These are phyloP conservation scores for Hemisphaericaspora nanyangensis DNA, from an alignment of 805 yeast genomes.

Conservation along the genomic window DNA sequence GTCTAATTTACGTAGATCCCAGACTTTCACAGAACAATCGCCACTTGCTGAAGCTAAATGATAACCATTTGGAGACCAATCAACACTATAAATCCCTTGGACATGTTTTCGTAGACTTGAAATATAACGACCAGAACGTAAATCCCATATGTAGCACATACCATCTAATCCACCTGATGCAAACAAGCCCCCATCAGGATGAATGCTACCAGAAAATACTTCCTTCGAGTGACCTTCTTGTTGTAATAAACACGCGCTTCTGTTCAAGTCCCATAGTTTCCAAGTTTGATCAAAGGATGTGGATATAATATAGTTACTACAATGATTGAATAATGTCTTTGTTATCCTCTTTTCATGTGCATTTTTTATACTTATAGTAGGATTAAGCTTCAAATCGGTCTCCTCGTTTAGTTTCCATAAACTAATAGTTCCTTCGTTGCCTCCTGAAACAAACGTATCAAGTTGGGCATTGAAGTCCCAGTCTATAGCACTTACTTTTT, in stretches of 20 bases:
- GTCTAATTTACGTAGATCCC: slow-evolving; percentile 67
- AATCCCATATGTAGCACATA: slow-evolving; percentile 75
- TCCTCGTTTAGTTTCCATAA: slow-evolving; percentile 21
- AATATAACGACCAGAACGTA: slow-evolving; percentile 69
- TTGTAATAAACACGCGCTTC: slow-evolving; percentile 39
- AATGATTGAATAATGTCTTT: slow-evolving; percentile 62
- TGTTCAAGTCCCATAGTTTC: slow-evolving; percentile 77
- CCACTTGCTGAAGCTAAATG: slow-evolving; percentile 81
- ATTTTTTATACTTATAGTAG: slow-evolving; percentile 13
- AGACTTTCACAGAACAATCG: slow-evolving; percentile 73
- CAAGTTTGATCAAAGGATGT: slow-evolving; percentile 85
- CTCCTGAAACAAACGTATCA: slow-evolving; percentile 27
- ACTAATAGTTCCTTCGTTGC: slow-evolving; percentile 34
- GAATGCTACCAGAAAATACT: slow-evolving; percentile 58
- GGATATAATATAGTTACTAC: slow-evolving; percentile 50
- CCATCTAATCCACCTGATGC: slow-evolving; percentile 81
- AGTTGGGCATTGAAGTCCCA: slow-evolving; percentile 46
- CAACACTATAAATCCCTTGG: slow-evolving; percentile 64
- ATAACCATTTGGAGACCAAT: slow-evolving; percentile 74
- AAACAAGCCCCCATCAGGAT: slow-evolving; percentile 72
- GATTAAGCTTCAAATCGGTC: slow-evolving; percentile 11
- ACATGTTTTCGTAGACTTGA: slow-evolving; percentile 63
- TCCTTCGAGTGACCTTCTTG: slow-evolving; percentile 89
- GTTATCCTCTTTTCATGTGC: slow-evolving; percentile 54
- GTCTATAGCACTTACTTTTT: slow-evolving; percentile 67